Evolutionary conservation across 805 yeast species (phyloP).

Genomic region (Priceomyces medius): DNA sequence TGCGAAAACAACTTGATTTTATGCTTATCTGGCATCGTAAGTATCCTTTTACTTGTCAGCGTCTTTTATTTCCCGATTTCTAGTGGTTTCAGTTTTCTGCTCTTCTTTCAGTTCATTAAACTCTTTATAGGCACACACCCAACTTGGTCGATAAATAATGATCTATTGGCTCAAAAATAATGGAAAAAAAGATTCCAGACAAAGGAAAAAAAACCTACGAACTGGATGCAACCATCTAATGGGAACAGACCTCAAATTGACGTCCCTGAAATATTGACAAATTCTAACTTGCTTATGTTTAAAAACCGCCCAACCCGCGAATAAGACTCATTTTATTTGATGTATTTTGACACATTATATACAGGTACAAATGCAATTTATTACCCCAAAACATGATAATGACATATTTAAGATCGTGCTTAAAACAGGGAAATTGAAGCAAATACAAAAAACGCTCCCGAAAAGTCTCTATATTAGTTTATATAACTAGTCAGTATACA

Average conservation of each 20-base stretch:
- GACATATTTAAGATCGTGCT: too few species aligned
- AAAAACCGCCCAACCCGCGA: slow-evolving; percentile 4
- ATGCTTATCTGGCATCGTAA: slow-evolving; percentile 44
- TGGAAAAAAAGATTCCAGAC: background rate
- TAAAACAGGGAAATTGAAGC: too few species aligned
- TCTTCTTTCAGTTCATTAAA: background rate
- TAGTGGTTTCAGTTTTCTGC: background rate
- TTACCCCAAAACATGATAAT: too few species aligned
- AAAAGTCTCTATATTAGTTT: too few species aligned
- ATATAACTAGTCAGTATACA: too few species aligned
- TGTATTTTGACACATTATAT: background rate
- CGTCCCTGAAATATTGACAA: background rate
- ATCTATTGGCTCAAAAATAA: background rate
- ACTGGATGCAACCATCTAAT: background rate
- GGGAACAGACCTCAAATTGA: background rate
- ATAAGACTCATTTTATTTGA: slow-evolving; percentile 1
- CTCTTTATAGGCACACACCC: background rate
- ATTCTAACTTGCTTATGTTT: background rate
- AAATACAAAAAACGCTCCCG: too few species aligned
- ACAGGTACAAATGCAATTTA: too few species aligned
- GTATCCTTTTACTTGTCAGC: background rate
- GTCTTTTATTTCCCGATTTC: background rate
- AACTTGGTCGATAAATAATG: background rate
- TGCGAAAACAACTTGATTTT: slow-evolving; percentile 41
- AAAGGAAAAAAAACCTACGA: background rate